phyloP scores from a whole-genome alignment of 805 yeast species.

The Candida ortonii region DNA sequence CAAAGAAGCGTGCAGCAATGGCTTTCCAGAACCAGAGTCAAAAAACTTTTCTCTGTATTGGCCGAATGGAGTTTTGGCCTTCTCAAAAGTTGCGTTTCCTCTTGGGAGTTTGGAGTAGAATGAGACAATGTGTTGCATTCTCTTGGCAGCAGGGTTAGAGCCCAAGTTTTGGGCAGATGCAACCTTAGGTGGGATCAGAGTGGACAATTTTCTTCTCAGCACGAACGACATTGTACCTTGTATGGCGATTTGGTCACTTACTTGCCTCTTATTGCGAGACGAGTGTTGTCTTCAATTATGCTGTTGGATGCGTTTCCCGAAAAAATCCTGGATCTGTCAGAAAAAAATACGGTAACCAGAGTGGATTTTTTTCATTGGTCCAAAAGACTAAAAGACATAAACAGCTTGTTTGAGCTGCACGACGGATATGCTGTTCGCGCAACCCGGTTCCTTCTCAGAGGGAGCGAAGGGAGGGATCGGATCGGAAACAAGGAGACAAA shows the following conservation, averaged over 20 bases:
- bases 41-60: slow-evolving; percentile 84
- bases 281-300: slow-evolving; percentile 1
- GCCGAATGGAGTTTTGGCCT: slow-evolving; percentile 66
- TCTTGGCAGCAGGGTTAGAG: slow-evolving; percentile 93
- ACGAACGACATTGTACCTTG: slow-evolving; percentile 84
- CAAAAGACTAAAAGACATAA: too few species aligned
- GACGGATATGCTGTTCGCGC: too few species aligned
- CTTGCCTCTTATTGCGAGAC: background rate
- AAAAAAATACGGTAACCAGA: background rate
- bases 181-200: slow-evolving; percentile 97
- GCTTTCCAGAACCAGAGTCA: slow-evolving; percentile 80
- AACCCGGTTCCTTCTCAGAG: background rate
- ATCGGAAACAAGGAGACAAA: too few species aligned
- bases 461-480: too few species aligned
- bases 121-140: slow-evolving; percentile 90
- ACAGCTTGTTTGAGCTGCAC: background rate
- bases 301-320: slow-evolving; percentile 1
- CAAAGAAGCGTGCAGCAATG: slow-evolving; percentile 72
- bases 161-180: slow-evolving; percentile 95
- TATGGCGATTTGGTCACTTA: slow-evolving; percentile 6
- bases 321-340: slow-evolving; percentile 4
- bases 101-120: slow-evolving; percentile 96
- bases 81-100: slow-evolving; percentile 78
- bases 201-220: slow-evolving; percentile 88
- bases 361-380: slow-evolving; percentile 19